Evolutionary conservation across 2,329 filamentous ascomycete genomes (phyloP), one percentile per base, ranked within the genome.

Genomic region (Fonsecaea pugnacius): DNA sequence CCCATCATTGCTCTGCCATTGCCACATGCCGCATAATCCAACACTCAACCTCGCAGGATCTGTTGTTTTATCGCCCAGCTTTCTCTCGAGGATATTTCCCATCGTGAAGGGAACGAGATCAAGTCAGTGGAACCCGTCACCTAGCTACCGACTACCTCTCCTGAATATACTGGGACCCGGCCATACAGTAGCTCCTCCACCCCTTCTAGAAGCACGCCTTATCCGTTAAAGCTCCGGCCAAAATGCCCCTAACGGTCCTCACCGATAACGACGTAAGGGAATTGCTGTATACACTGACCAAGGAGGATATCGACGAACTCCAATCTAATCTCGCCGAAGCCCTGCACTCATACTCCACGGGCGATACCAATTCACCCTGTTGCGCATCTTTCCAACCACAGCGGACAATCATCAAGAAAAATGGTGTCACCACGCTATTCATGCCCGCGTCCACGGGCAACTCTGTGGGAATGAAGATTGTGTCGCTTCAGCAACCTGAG

Each of bases 281-380:
- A 4, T 75, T 89, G 7, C 79, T 89, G 7, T 79, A 84, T 53
- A 82, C 83, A 12, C 77, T 89, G 57, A 82, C 76, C 43, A 82
- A 80, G 58, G 81, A 86, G 59, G 85, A 88, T 69, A 81, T 89
- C 32, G 71, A 82, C 30, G 75, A 81, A n/a, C 77, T 89, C 7
- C 86, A 88, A 66, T 75, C 80, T 67, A 83, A 80, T 27, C 81
- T 89, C 4, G 83, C 83, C 27, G 83, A 87, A 64, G 85, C 85
- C 0, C 78, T 89, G 4, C 85, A 86, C 70, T 85, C 86, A 72
- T 90, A 89, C 71, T 89, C 87, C 0, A 87, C 85, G 14, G 83
- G 84, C 3, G 83, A 81, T 27, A 86, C 88, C 61, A 81, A 83
- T 40, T 78, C 84, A 38, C 83, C 83, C 38, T 88, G 84, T 69